Evolutionary conservation across 2,329 filamentous ascomycete species (phyloP), one percentile per base, ranked within the genome.

Genomic region (Aspergillus amoenus): DNA sequence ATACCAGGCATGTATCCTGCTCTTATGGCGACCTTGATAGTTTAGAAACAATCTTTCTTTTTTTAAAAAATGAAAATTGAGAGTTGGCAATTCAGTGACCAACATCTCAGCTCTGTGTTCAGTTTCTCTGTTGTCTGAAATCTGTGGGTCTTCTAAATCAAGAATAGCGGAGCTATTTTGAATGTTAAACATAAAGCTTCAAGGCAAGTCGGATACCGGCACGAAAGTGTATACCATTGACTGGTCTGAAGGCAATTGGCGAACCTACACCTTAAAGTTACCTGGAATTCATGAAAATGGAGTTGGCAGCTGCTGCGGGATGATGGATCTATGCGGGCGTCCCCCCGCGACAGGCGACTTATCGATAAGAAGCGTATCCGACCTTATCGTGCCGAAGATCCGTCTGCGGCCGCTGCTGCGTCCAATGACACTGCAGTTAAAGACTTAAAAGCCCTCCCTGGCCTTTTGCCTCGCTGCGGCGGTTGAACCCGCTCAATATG

Each of bases 381-480:
- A 50, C 11, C 12, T 40, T 21, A 42, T 41, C 22, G 39, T 51
- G 48, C 48, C 48, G 48, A 58, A 51, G 21, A 45, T 9, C 43
- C 43, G 43, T 37, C 34, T 13, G 27, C 22, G 6, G 9, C 17
- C 24, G 7, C 3, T 15, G 13, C 24, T 24, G 22, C 12, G 13
- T 24, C 44, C 44, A 34, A 47, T 47, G n/a, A 37, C n/a, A 34
- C n/a, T 34, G 21, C 43, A n/a, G 22, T 27, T 3, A n/a, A 13
- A 45, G 5, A 12, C 30, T n/a, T 15, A 5, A 7, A 8, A 7
- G 13, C 7, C 22, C 22, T 27, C 7, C 22, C 22, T 27, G 17
- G 27, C 11, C 11, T 24, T n/a, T 8, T 17, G 15, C n/a, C n/a
- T 21, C 27, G n/a, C 30, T 6, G 9, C 22, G 40, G 45, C 54